These are phyloP conservation scores for Leccinum ochraceum DNA, from an alignment of 768 basidiomycete genomes.

Conservation along the genomic window DNA sequence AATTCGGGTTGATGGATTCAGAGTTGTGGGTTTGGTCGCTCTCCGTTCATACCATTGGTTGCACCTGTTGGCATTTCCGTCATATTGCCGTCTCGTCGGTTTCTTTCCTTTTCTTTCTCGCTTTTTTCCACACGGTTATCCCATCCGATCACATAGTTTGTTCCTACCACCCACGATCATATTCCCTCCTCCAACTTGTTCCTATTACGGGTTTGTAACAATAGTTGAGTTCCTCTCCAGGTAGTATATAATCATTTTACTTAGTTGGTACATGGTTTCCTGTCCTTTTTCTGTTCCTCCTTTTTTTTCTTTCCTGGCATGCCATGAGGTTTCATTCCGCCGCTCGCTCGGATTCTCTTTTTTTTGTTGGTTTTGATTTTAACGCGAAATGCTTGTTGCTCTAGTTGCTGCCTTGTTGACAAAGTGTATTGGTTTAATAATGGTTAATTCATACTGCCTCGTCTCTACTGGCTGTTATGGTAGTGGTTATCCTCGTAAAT, in stretches of 20 bases:
- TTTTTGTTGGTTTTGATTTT: conserved; percentile 6
- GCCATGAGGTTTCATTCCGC: neutral
- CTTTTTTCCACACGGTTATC: conserved; percentile 1
- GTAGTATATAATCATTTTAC: conserved; percentile 31
- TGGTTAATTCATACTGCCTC: neutral
- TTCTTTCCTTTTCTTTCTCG: too few relatives aligned
- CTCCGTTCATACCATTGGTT: too few relatives aligned
- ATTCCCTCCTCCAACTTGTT: conserved; percentile 22
- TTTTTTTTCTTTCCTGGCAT: conserved; percentile 1
- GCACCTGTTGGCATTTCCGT: too few relatives aligned
- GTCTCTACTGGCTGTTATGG: neutral
- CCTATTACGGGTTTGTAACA: conserved; percentile 35
- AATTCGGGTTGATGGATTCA: too few relatives aligned
- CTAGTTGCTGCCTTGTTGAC: neutral
- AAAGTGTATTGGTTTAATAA: neutral
- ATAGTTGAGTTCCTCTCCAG: conserved; percentile 24
- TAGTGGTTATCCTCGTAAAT: neutral
- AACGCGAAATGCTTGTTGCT: conserved; percentile 2
- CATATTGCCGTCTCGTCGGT: too few relatives aligned
- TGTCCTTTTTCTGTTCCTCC: neutral
- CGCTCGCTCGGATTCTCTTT: neutral
- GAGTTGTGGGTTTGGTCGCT: too few relatives aligned
- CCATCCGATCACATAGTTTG: conserved; percentile 23
- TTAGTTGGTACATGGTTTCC: conserved; percentile 12
- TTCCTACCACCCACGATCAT: conserved; percentile 11